Evolutionary conservation across 176 grass and related monocot genomes (phyloP).

Genomic region (Puccinellia tenuiflora): DNA sequence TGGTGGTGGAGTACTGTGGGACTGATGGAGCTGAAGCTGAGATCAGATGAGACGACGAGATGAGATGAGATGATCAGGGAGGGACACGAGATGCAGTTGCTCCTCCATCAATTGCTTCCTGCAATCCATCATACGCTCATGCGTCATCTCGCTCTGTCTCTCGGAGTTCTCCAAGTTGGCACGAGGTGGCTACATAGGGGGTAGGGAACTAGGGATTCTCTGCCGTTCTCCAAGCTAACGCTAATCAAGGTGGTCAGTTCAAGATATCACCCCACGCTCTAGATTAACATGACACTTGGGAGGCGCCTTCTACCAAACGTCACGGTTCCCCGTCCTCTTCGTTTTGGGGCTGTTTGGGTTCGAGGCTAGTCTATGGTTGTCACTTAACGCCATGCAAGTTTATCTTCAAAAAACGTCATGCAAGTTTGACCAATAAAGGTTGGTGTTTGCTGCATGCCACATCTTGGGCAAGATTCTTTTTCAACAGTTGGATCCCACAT

Average conservation of each 20-base stretch:
- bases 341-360: too few species aligned
- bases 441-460: too few species aligned
- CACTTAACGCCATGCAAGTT: too few species aligned
- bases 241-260: neutral
- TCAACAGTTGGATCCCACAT: too few species aligned
- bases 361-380: too few species aligned
- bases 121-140: conserved; percentile 23
- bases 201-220: neutral
- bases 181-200: neutral
- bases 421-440: too few species aligned
- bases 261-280: too few species aligned
- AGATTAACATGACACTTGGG: too few species aligned
- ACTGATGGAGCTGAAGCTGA: neutral
- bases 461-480: too few species aligned
- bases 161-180: neutral
- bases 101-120: conserved; percentile 19
- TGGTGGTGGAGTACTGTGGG: neutral
- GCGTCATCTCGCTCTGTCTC: neutral
- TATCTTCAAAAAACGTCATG: too few species aligned
- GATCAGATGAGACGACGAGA: conserved; percentile 8
- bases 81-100: neutral
- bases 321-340: too few species aligned
- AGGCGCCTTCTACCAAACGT: too few species aligned
- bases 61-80: conserved; percentile 11
- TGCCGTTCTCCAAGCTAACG: neutral